Conservation (phyloP, 129 eudicot genomes). For the Glebionis coronaria region DNA sequence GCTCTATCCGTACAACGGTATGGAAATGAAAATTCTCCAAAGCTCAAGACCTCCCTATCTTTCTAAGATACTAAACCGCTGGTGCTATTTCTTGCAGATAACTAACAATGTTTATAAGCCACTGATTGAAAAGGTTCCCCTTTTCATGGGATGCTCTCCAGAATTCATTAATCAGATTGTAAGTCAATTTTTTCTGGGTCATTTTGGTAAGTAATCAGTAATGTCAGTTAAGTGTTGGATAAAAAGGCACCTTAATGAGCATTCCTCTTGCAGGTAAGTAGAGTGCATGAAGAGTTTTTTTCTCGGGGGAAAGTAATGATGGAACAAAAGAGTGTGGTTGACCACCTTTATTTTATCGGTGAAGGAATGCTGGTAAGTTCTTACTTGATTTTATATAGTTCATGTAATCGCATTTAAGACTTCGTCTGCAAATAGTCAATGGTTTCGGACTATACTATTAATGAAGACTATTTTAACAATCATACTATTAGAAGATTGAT, state of each 20-base stretch:
- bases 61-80: too few relatives aligned
- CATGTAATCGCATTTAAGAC: too few relatives aligned
- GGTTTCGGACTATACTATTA: too few relatives aligned
- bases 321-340: constrained; percentile 14
- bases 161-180: constrained; percentile 74
- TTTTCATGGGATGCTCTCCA: constrained; percentile 57
- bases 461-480: too few relatives aligned
- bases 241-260: too few relatives aligned
- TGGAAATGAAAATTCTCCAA: neutral
- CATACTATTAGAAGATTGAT: too few relatives aligned
- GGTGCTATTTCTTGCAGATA: constrained; percentile 40
- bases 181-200: constrained; percentile 3
- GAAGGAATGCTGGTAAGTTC: constrained; percentile 6
- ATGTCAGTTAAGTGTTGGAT: too few relatives aligned
- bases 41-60: too few relatives aligned
- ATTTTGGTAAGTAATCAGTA: too few relatives aligned
- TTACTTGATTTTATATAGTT: neutral
- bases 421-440: too few relatives aligned
- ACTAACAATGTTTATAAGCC: constrained; percentile 47
- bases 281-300: constrained; percentile 17
- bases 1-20: constrained; percentile 69
- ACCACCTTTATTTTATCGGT: neutral
- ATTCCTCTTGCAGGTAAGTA: neutral
- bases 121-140: constrained; percentile 45
- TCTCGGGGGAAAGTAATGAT: constrained; percentile 9